A percentile compares a stretch with the other conserved stretches of the same genome.
Conservation (phyloP, 176 grass and related monocot genomes). For the Lolium rigidum region DNA sequence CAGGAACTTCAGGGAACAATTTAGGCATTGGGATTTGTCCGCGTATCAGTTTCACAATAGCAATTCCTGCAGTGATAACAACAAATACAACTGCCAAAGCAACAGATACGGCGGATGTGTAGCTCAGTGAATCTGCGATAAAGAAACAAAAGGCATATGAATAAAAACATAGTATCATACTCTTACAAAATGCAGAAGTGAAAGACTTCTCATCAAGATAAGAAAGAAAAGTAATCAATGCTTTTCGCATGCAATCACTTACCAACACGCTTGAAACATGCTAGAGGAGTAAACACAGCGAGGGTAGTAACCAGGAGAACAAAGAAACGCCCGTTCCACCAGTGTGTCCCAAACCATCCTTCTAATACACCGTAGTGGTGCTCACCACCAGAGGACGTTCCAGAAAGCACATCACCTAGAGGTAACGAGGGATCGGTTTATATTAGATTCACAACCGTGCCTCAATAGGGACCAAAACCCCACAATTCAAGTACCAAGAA, state of each 20-base stretch:
- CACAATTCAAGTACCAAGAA: background rate
- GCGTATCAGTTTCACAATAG: slow-evolving; percentile 77
- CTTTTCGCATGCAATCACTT: slow-evolving; percentile 9
- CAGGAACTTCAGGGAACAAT: slow-evolving; percentile 74
- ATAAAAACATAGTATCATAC: slow-evolving; percentile 3
- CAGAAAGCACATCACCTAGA: slow-evolving; percentile 90
- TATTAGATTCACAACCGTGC: background rate
- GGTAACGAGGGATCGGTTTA: background rate
- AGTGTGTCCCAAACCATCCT: slow-evolving; percentile 91
- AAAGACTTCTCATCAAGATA: background rate
- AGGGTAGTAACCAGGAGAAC: slow-evolving; percentile 72
- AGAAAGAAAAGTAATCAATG: slow-evolving; percentile 3
- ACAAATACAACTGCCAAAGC: slow-evolving; percentile 87
- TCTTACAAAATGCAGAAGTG: background rate
- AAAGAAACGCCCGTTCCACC: slow-evolving; percentile 92
- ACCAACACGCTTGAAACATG: slow-evolving; percentile 90
- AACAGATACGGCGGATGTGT: slow-evolving; percentile 89
- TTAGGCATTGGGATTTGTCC: slow-evolving; percentile 87
- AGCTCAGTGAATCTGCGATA: slow-evolving; percentile 90
- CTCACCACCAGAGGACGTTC: slow-evolving; percentile 69
- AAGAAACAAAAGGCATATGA: slow-evolving; percentile 19
- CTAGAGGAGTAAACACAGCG: slow-evolving; percentile 71
- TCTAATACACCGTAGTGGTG: slow-evolving; percentile 90
- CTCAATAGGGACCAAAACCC: background rate
- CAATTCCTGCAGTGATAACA: slow-evolving; percentile 90